phyloP scores from a whole-genome alignment of 495 filamentous ascomycete genomes.

The Talaromyces borbonicus region DNA sequence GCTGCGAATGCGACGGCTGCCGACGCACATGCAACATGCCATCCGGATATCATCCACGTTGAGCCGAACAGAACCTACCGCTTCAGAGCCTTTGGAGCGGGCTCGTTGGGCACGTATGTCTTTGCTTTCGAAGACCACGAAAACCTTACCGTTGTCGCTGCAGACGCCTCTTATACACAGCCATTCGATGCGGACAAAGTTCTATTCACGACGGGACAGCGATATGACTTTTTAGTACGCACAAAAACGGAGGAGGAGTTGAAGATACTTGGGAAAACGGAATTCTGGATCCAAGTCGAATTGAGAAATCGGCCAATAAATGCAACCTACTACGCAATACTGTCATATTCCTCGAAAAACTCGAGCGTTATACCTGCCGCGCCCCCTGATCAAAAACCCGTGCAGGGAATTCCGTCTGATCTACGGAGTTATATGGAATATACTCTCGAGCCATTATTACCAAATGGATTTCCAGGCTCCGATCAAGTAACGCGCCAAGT shows the following conservation, averaged over 20 bases:
- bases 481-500: slow-evolving; percentile 45
- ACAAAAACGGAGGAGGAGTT: slow-evolving; percentile 29
- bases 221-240: slow-evolving; percentile 43
- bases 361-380: slow-evolving; percentile 10
- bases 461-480: slow-evolving; percentile 33
- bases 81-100: slow-evolving; percentile 41
- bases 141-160: slow-evolving; percentile 41
- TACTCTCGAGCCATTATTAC: slow-evolving; percentile 31
- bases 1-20: background rate
- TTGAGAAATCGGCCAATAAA: slow-evolving; percentile 35
- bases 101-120: background rate
- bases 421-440: slow-evolving; percentile 44
- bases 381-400: slow-evolving; percentile 16
- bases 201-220: slow-evolving; percentile 46
- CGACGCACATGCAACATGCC: slow-evolving; percentile 22
- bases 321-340: slow-evolving; percentile 39
- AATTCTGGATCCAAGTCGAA: slow-evolving; percentile 48
- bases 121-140: slow-evolving; percentile 36
- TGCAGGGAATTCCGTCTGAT: slow-evolving; percentile 29
- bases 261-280: slow-evolving; percentile 12
- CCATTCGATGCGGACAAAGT: slow-evolving; percentile 35
- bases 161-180: slow-evolving; percentile 47
- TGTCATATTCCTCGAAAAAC: slow-evolving; percentile 33
- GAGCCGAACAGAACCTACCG: slow-evolving; percentile 49
- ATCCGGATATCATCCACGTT: slow-evolving; percentile 40